Base-by-base conservation (phyloP, 306 rosid genomes). In the Erythrophleum fordii region DNA sequence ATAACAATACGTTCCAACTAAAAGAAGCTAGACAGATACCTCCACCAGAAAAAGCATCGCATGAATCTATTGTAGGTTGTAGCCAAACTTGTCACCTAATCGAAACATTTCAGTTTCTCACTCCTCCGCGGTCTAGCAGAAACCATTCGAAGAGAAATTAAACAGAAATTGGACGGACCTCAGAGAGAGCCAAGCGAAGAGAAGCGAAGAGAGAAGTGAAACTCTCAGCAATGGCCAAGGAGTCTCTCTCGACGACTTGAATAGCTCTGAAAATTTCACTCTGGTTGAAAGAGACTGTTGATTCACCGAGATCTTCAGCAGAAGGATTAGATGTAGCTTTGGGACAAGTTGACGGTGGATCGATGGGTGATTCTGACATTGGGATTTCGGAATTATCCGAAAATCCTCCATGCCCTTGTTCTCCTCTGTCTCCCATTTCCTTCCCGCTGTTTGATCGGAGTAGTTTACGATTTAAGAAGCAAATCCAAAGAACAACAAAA, bases 171-270 rank as follows among this genome's bases (percentile, higher is more conserved):
- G 25, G 49, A 67, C 45, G 3, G 23, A 91, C 92, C 92, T 90
- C 84, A 37, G 95, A 91, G 82, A 95, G 97, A 14, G 94, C 87
- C 39, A 83, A 41, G 7, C 97, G 94, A 69, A 95, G 95, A 25
- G 97, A 91, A 34, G 87, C 88, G 85, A 95, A 93, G 75, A 93
- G 94, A 61, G 97, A 87, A 78, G 83, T 78, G 87, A 90, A 95
- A 77, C 94, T 95, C 73, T 90, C 84, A 25, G 95, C 89, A 39
- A 93, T 89, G 71, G 91, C 97, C n/a, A 86, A 23, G 6, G 99
- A 93, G 61, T 91, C 94, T 53, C 91, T 82, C 89, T 91, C 97
- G 8, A 91, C 94, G 4, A 95, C 91, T 71, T 91, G 87, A 14
- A 95, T 82, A 23, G 95, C 94, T 84, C 77, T 80, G 80, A 90